Percentiles rank a stretch among this genome's conserved stretches.
Conservation (phyloP, 1,284 basidiomycete species). For the Vanrija humicola region DNA sequence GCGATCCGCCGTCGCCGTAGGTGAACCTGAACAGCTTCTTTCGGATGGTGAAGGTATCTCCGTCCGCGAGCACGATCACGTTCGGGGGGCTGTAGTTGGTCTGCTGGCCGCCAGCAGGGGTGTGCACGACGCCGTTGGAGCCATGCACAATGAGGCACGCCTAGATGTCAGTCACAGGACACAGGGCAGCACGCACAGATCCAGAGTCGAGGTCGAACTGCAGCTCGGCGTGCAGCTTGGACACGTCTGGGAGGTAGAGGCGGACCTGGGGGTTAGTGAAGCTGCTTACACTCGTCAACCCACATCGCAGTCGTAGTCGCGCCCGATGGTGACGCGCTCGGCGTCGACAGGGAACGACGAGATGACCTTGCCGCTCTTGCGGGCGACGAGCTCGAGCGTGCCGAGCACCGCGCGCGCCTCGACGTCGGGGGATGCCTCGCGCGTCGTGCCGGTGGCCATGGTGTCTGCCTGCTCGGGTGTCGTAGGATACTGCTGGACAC, state of each 20-base stretch:
- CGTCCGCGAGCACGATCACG: constrained; percentile 24
- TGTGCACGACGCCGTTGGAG: constrained; percentile 30
- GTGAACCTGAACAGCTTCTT: constrained; percentile 46
- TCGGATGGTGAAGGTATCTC: constrained; percentile 39
- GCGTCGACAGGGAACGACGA: constrained; percentile 35
- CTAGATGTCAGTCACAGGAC: constrained; percentile 11
- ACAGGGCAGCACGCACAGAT: constrained; percentile 22
- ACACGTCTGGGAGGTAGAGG: constrained; percentile 45
- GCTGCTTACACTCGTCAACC: neutral
- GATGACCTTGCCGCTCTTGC: constrained; percentile 29
- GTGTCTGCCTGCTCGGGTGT: neutral
- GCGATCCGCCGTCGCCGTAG: constrained; percentile 22
- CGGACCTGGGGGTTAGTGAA: constrained; percentile 28
- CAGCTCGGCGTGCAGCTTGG: constrained; percentile 44
- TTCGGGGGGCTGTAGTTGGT: constrained; percentile 23
- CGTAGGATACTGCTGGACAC: neutral
- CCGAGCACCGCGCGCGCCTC: constrained; percentile 19
- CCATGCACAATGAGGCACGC: constrained; percentile 39
- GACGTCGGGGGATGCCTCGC: constrained; percentile 4
- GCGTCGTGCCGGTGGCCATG: neutral
- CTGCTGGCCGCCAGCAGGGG: constrained; percentile 10
- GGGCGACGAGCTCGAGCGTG: constrained; percentile 27
- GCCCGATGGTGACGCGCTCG: constrained; percentile 37
- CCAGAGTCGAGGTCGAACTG: constrained; percentile 37
- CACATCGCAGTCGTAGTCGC: constrained; percentile 43